Conservation (phyloP, 2,329 filamentous ascomycete species). For the Epicoccum sorghinum region DNA sequence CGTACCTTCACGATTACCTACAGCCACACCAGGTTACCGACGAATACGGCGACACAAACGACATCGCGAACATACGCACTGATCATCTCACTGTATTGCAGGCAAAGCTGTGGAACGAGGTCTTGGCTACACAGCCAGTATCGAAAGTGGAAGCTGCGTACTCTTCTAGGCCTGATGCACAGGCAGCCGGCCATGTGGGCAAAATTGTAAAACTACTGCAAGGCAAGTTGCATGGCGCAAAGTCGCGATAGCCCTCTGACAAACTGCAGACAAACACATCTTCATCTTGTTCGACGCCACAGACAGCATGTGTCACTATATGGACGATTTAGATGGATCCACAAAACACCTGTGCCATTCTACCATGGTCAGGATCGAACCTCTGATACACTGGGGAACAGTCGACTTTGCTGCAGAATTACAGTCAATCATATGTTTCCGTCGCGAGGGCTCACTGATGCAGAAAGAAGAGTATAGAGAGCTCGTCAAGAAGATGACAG, state of each 20-base stretch:
- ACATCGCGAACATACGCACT: not conserved
- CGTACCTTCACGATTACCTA: not conserved
- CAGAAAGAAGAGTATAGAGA: not conserved
- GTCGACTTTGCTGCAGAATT: not conserved
- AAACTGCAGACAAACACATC: not conserved
- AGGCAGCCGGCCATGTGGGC: not conserved
- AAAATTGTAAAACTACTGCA: conserved; percentile 3
- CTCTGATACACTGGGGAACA: conserved; percentile 13
- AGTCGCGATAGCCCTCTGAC: not conserved
- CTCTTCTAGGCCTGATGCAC: not conserved
- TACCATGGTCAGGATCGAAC: not conserved
- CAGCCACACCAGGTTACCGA: not conserved
- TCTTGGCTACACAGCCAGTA: not conserved
- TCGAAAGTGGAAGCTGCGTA: not conserved
- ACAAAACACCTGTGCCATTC: not conserved
- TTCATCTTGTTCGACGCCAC: not conserved
- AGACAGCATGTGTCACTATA: not conserved
- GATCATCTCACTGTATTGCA: conserved; percentile 5
- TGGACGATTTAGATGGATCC: not conserved
- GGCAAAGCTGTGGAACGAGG: conserved; percentile 1
- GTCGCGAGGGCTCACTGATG: conserved; percentile 7
- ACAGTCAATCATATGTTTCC: not conserved
- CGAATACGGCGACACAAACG: not conserved
- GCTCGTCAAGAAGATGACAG: not conserved
- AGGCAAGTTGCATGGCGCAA: not conserved